Percentiles rank a stretch among this genome's conserved stretches.
Evolutionary conservation across 202 grass and related monocot genomes (phyloP).

Genomic region (Schoenoplectus tabernaemontani): DNA sequence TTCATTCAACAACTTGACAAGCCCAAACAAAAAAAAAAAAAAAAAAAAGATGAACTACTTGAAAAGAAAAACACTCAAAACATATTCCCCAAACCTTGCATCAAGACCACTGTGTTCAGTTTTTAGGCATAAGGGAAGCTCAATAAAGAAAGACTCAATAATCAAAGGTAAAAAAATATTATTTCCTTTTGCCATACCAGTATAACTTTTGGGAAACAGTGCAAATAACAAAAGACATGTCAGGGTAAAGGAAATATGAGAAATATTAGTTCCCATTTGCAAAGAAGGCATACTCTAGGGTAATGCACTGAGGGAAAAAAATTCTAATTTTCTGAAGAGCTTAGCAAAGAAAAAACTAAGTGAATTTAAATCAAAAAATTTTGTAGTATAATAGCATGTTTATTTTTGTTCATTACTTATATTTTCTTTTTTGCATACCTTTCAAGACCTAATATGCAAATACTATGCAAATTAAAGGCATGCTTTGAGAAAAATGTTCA

Average conservation of each 20-base stretch:
- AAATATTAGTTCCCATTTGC: neutral
- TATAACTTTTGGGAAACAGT: neutral
- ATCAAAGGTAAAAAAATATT: neutral
- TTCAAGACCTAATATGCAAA: neutral
- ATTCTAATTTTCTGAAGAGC: neutral
- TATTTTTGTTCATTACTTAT: neutral
- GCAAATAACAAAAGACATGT: neutral
- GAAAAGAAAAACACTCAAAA: neutral
- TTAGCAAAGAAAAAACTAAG: neutral
- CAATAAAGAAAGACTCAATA: neutral
- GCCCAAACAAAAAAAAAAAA: no score
- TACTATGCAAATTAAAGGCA: neutral
- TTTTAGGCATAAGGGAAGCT: neutral
- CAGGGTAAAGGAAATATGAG: neutral
- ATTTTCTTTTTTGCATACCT: neutral
- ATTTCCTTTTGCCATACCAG: neutral
- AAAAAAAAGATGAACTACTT: neutral
- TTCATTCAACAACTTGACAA: neutral
- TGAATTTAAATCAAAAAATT: neutral
- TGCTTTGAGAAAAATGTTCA: conserved; percentile 9
- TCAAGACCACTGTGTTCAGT: neutral
- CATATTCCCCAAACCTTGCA: neutral
- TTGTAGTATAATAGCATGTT: neutral
- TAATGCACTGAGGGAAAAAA: neutral
- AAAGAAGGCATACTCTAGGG: neutral